A percentile compares a stretch with the other conserved stretches of the same genome.
Evolutionary conservation across 164 flowering plant species (phyloP).

Genomic region (Echeveria elegans): DNA sequence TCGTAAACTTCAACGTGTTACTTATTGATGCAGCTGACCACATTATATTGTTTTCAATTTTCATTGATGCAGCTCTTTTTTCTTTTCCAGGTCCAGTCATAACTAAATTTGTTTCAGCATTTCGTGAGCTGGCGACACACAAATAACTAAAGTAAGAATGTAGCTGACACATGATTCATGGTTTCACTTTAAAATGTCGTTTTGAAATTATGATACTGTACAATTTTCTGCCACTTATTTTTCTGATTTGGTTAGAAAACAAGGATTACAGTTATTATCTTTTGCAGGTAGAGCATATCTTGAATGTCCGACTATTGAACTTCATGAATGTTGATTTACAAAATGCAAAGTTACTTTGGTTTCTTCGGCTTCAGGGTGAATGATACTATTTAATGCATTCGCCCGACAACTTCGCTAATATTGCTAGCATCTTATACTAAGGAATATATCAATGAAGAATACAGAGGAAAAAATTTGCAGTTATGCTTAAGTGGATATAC

Average conservation of each 20-base stretch:
- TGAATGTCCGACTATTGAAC: constrained; percentile 46
- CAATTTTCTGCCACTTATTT: background rate
- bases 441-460: background rate
- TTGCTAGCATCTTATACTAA: background rate
- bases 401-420: background rate
- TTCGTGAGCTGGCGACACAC: constrained; percentile 77
- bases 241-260: background rate
- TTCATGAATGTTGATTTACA: constrained; percentile 54
- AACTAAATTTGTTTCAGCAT: constrained; percentile 59
- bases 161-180: background rate
- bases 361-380: background rate
- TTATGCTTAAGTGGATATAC: too few relatives aligned
- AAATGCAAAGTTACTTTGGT: constrained; percentile 45
- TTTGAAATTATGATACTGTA: background rate
- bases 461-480: background rate
- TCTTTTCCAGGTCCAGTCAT: constrained; percentile 68
- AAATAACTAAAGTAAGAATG: constrained; percentile 73
- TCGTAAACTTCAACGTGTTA: too few relatives aligned
- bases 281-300: constrained; percentile 70
- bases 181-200: background rate
- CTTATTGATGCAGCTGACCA: background rate
- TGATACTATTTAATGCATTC: background rate
- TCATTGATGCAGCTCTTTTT: constrained; percentile 8
- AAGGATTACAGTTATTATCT: background rate
- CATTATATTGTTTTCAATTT: background rate